Conservation (phyloP, 176 grass and related monocot species). For the Cocos nucifera region DNA sequence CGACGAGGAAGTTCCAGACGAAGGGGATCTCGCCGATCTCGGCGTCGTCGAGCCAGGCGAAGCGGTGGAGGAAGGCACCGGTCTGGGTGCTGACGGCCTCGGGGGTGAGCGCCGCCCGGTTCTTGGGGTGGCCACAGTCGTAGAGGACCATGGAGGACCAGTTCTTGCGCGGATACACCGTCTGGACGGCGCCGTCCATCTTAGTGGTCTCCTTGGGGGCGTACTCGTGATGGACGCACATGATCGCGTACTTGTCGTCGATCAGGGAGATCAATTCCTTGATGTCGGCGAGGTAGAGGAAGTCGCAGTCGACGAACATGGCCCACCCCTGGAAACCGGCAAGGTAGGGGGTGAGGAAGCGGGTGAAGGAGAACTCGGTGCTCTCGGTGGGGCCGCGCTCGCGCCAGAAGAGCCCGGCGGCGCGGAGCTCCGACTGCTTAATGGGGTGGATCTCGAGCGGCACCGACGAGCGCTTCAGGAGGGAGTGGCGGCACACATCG, state of each 20-base stretch:
- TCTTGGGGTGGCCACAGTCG: constrained; percentile 88
- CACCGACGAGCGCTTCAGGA: constrained; percentile 50
- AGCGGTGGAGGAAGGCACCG: constrained; percentile 70
- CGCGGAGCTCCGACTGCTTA: constrained; percentile 53
- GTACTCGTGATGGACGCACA: constrained; percentile 84
- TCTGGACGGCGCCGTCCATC: constrained; percentile 90
- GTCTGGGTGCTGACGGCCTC: constrained; percentile 58
- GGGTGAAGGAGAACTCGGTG: constrained; percentile 95
- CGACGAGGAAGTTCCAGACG: constrained; percentile 90
- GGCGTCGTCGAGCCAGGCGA: constrained; percentile 76
- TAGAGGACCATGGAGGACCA: constrained; percentile 95
- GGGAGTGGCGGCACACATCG: constrained; percentile 80
- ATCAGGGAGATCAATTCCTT: constrained; percentile 30
- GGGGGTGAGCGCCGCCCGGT: constrained; percentile 52
- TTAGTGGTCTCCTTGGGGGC: constrained; percentile 62
- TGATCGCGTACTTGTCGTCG: constrained; percentile 21
- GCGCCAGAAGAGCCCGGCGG: constrained; percentile 51
- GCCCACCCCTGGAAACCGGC: constrained; percentile 65
- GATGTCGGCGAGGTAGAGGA: constrained; percentile 79
- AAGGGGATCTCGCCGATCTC: constrained; percentile 72
- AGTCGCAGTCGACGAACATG: constrained; percentile 89
- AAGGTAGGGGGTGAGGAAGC: constrained; percentile 77
- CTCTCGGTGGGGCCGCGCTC: constrained; percentile 57
- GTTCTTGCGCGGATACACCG: constrained; percentile 81
- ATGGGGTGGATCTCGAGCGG: constrained; percentile 55